Evolutionary conservation across 768 basidiomycete genomes (phyloP), one percentile per base, ranked within the genome.

Genomic region (Suillus variegatus): DNA sequence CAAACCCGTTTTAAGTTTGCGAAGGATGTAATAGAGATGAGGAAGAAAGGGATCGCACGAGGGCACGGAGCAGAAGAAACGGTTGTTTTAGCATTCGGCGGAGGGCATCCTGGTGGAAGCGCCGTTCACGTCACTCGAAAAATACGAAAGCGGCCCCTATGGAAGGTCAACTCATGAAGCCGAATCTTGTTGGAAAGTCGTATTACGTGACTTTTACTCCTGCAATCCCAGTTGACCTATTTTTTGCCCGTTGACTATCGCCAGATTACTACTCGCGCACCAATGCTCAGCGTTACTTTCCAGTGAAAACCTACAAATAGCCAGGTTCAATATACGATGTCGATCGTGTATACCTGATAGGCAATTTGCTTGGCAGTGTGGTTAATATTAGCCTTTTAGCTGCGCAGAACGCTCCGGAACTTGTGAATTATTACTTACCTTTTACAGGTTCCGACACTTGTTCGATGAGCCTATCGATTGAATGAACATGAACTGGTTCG

Each of bases 1-100:
- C 94, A 95, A 74, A 86, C 88, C 66, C 88, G 94, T 55, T 97
- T 95, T 81, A 91, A 90, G 72, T 96, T 96, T 78, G 93, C 94
- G 4, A 96, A 95, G 77, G 93, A 93, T 68, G 92, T 89, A 14
- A 90, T 96, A 72, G 91, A 93, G 71, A 72, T 89, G 71, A 85
- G 94, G 70, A 96, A 93, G 78, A 87, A 86, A 73, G 88, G 88
- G n/a, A 84, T 88, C 73, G 85, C 87, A 55, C 86, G 88, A 67
- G 89, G 87, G 62, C 80, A 84, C 67, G 88, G 90, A 64, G 88
- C 86, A 66, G 92, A 93, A 76, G 94, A 95, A 79, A 93, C 92
- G n/a, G 94, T 96, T 51, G 94, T 97, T 61, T 82, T 96, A 70
- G 93, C 93, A 44, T 94, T 95, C 78, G 92, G 92, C 65, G 90